Conservation (phyloP, 345 rosid genomes). For the Eucalyptus erythrocorys region DNA sequence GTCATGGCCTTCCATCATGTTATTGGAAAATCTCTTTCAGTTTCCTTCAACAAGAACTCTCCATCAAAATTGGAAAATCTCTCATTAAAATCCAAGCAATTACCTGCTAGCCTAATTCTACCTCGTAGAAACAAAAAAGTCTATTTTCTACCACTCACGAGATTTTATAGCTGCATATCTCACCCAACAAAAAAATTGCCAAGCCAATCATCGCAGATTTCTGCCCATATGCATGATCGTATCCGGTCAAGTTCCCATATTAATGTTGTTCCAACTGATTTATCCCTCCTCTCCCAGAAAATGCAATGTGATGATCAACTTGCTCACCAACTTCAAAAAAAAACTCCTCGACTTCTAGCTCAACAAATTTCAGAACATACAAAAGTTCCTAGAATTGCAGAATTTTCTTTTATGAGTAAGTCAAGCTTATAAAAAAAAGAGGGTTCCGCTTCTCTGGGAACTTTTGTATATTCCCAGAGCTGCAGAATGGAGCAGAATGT, state of each 20-base stretch:
- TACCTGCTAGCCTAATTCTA: background rate
- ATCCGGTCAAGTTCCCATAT: background rate
- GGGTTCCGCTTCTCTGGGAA: background rate
- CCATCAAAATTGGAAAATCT: background rate
- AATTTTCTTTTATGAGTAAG: background rate
- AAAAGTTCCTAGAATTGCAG: background rate
- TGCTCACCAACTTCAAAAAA: background rate
- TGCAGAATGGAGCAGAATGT: background rate
- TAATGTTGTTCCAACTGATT: background rate
- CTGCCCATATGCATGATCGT: background rate
- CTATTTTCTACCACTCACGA: background rate
- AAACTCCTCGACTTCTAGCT: background rate
- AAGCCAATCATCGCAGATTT: background rate
- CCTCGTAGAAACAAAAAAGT: background rate
- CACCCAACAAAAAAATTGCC: background rate
- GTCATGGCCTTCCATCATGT: background rate
- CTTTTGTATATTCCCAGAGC: background rate
- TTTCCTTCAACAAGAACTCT: background rate
- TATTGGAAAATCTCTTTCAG: background rate
- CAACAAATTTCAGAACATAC: background rate
- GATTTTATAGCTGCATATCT: background rate
- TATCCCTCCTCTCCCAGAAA: background rate
- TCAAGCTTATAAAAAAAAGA: background rate
- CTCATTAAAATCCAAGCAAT: background rate
- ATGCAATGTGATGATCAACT: background rate